These are phyloP conservation scores for Mortierella sp. DNA, from an alignment of 371 early-diverging fungal species.

Conservation along the genomic window DNA sequence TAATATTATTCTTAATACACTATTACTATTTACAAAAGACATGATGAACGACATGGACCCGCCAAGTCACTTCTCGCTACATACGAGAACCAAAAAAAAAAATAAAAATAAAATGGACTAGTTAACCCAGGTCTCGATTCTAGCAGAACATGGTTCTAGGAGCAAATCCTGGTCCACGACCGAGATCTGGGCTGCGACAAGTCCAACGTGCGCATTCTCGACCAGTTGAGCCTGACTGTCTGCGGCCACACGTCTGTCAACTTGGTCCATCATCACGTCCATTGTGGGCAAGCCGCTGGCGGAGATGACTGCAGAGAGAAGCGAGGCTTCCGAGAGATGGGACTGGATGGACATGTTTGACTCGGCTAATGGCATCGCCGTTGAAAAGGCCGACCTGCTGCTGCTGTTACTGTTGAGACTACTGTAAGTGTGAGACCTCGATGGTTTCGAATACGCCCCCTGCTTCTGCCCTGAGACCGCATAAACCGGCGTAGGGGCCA, in stretches of 20 bases:
- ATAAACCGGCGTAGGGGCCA: not conserved
- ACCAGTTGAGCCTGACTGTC: slow-evolving; percentile 41
- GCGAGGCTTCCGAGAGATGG: slow-evolving; percentile 33
- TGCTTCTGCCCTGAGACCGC: not conserved
- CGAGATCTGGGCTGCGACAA: slow-evolving; percentile 12
- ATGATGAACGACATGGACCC: slow-evolving; percentile 5
- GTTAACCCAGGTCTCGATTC: slow-evolving; percentile 47
- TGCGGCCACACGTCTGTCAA: slow-evolving; percentile 32
- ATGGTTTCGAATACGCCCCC: slow-evolving; percentile 6
- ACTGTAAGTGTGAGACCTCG: slow-evolving; percentile 11
- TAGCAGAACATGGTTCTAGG: slow-evolving; percentile 49
- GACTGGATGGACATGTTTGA: slow-evolving; percentile 50
- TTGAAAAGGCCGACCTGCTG: slow-evolving; percentile 12
- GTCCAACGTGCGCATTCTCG: slow-evolving; percentile 37
- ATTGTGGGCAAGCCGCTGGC: slow-evolving; percentile 35
- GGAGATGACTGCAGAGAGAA: slow-evolving; percentile 34
- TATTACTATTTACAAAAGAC: not conserved
- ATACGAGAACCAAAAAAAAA: not conserved
- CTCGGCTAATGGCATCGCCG: slow-evolving; percentile 24
- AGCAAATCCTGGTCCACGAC: slow-evolving; percentile 33
- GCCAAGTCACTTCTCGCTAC: too few relatives aligned
- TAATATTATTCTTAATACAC: too few relatives aligned
- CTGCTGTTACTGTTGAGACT: slow-evolving; percentile 15
- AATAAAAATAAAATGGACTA: slow-evolving; percentile 4
- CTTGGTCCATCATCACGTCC: slow-evolving; percentile 39